Percentiles rank a stretch among this genome's conserved stretches.
phyloP scores from a whole-genome alignment of 495 filamentous ascomycete genomes.

The Hapsidospora chrysogenum region DNA sequence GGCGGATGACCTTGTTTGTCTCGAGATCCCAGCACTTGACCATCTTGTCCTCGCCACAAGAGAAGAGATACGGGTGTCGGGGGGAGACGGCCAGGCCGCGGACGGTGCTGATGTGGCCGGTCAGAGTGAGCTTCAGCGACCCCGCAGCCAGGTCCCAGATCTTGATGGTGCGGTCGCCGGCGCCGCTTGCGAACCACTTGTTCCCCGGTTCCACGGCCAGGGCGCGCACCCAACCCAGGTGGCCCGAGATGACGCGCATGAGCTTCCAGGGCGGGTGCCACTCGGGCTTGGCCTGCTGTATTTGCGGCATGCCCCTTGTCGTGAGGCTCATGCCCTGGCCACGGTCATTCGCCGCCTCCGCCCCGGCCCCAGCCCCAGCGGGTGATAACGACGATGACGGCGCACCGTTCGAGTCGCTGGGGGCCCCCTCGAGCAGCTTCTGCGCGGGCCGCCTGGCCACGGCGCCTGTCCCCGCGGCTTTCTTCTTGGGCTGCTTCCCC shows the following conservation, averaged over 20 bases:
- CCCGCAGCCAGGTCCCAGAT: constrained; percentile 95
- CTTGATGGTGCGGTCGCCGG: constrained; percentile 94
- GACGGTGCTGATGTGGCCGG: constrained; percentile 94
- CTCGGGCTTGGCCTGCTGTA: constrained; percentile 62
- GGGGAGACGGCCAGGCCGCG: constrained; percentile 86
- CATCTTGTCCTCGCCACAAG: constrained; percentile 98
- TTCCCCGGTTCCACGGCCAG: constrained; percentile 91
- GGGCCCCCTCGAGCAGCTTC: constrained; percentile 56
- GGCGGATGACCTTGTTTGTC: constrained; percentile 94
- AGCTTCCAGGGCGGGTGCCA: constrained; percentile 99
- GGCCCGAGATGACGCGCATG: constrained; percentile 92
- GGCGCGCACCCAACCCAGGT: constrained; percentile 87
- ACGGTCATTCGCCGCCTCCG: constrained; percentile 1
- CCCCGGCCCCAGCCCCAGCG: constrained; percentile 10
- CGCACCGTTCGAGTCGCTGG: constrained; percentile 16
- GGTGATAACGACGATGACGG: constrained; percentile 1
- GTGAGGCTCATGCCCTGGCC: constrained; percentile 11
- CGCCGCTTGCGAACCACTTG: constrained; percentile 93
- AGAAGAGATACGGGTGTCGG: constrained; percentile 93
- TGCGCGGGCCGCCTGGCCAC: constrained; percentile 38
- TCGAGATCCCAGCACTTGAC: constrained; percentile 99
- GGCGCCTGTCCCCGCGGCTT: constrained; percentile 23
- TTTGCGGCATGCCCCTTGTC: constrained; percentile 45
- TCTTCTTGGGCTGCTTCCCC: constrained; percentile 24
- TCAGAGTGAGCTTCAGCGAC: constrained; percentile 66